Evolutionary conservation across 305 asterid species (phyloP), one percentile per base, ranked within the genome.

Genomic region (Lippia alba): DNA sequence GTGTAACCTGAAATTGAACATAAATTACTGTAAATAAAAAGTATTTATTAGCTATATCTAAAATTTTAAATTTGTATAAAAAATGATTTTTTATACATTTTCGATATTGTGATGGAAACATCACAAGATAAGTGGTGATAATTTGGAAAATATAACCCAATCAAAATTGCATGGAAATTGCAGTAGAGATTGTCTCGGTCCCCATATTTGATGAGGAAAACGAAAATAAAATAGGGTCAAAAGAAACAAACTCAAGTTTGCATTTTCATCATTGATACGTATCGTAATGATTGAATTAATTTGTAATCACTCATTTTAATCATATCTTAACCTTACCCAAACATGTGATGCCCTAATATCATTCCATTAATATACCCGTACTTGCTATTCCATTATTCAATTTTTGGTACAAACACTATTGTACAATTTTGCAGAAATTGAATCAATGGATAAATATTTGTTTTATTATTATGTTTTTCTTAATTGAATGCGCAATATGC

Each of bases 101-200:
- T 24, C 30, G 30, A 24, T 24, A 24, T 24, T 24, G 30, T 24
- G 30, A 24, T 24, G 3, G 30, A 24, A 24, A 3, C 30, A 24
- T 24, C 30, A 24, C 30, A 24, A 24, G 41, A 5, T 36, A 36
- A 36, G 40, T 16, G 40, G 66, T 56, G 18, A 58, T 48, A 69
- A 55, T 19, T 55, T 67, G 16, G 56, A 30, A 24, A 40, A 40
- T 1, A 39, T n/a, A 20, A 57, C 62, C 44, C 24, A 24, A 24
- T 24, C n/a, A 57, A 69, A 48, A 33, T 3, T 69, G 50, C 60
- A 59, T 56, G 73, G 64, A n/a, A 44, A 40, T 56, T 67, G 72
- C 16, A 45, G 19, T 20, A 56, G 14, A 30, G 34, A 32, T 56
- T 56, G 48, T 45, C 66, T 39, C 33, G 49, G 58, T 40, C 57